Evolutionary conservation across 1,284 basidiomycete genomes (phyloP), one percentile per base, ranked within the genome.

Genomic region (Chiua sp.): DNA sequence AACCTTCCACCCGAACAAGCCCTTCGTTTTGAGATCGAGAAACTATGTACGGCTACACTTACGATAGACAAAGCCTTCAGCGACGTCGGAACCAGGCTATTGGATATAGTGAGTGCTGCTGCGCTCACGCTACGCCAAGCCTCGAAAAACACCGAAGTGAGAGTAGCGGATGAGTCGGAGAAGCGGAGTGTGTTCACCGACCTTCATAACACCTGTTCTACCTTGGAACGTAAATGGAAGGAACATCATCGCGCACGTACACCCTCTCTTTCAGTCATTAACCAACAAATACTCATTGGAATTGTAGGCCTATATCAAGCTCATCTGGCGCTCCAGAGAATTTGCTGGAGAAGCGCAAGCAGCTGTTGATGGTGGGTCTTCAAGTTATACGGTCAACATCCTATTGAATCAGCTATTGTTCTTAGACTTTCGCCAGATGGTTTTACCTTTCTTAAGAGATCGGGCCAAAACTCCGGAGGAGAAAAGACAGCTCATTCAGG

Each of bases 261-360:
- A n/a, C 6, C n/a, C n/a, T 44, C 20, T 22, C 23, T 26, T 42
- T 18, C n/a, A 3, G 3, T 15, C 18, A 16, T 4, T 3, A 11
- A 1, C 16, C 13, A 18, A 5, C 3, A 18, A 18, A n/a, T 18
- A 15, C 47, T 56, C 37, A 64, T 18, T 5, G 2, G 47, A 39
- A 26, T 20, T 7, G 16, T 23, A 68, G 66, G 63, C 56, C 0
- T 68, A 68, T 49, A 44, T 44, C 49, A 3, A 28, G 11, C 66
- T 70, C 30, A 44, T 70, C 20, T 70, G 66, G 64, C 60, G 51
- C 15, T 68, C 66, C n/a, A 60, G 68, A 51, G 56, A 64, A 7
- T 66, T 66, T 51, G 68, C 66, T 47, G 66, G 60, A 8, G 54
- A 70, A 42, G 66, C 66, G 10, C 66, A 66, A 48, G 53, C 32